Percentiles rank a stretch among this genome's conserved stretches.
phyloP scores from a whole-genome alignment of 176 grass and related monocot genomes.

The Lolium multiflorum region DNA sequence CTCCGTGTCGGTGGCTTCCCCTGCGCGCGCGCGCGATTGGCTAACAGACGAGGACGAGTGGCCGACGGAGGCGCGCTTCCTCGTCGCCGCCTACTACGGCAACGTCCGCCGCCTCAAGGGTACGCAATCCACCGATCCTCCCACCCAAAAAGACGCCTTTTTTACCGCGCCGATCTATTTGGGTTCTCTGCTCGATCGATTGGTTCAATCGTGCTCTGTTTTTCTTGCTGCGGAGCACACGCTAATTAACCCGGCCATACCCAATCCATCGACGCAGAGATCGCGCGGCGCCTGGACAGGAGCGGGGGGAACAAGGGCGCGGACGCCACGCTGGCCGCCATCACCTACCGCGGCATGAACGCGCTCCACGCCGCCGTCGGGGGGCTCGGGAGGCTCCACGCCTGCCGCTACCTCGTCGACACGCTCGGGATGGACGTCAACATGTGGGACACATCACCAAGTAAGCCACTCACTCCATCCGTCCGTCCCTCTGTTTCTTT shows the following conservation, averaged over 20 bases:
- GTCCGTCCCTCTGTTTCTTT: background rate
- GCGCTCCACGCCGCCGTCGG: constrained; percentile 33
- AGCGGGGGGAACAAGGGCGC: background rate
- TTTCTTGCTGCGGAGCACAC: too few relatives aligned
- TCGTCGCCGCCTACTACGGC: constrained; percentile 8
- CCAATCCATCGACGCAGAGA: background rate
- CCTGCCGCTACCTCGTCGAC: constrained; percentile 39
- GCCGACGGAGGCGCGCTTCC: constrained; percentile 4
- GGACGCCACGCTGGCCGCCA: background rate
- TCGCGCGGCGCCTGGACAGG: constrained; percentile 12
- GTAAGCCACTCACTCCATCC: background rate
- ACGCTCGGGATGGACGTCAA: constrained; percentile 35
- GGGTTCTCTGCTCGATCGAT: too few relatives aligned
- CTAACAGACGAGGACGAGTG: background rate
- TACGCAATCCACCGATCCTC: background rate
- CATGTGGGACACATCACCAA: background rate
- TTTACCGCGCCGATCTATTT: too few relatives aligned
- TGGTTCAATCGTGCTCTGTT: too few relatives aligned
- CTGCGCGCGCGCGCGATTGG: background rate
- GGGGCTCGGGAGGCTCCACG: background rate
- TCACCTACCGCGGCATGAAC: constrained; percentile 31
- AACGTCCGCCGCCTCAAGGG: constrained; percentile 45
- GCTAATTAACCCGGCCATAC: too few relatives aligned
- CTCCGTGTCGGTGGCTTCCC: background rate
- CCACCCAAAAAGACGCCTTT: background rate